Evolutionary conservation across 2,329 filamentous ascomycete species (phyloP), one percentile per base, ranked within the genome.

Genomic region (Stromatinia cepivora): DNA sequence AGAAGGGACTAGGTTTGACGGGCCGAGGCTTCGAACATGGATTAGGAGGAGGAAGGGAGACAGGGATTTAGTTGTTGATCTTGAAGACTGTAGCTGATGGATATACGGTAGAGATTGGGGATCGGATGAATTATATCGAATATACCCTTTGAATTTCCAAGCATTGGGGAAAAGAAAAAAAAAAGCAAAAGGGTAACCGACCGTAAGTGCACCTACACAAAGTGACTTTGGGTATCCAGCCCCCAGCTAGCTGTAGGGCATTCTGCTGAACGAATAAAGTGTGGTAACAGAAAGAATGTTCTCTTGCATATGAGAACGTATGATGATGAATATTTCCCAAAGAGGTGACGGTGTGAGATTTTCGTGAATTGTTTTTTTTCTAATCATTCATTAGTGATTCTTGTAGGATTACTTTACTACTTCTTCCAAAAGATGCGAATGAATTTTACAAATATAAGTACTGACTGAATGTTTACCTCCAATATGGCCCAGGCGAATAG

Each of bases 231-330:
- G 28, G 42, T 31, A 36, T 31, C 42, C 42, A 62, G 28, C 58
- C 42, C 59, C 58, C 42, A 48, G 42, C 59, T 22, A 20, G 28
- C 59, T 15, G 59, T 62, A 62, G 59, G 59, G 59, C 59, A 62
- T 62, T 50, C 59, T 62, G 58, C 59, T 63, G 61, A 52, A 52
- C 46, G 61, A 52, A 52, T 11, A 25, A 39, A 8, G 45, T 52
- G 61, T 63, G 61, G 31, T 63, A 46, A 39, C n/a, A 52, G 46
- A 63, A 63, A 63, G 61, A 63, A 63, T 63, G 61, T 63, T 63
- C 61, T 63, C 13, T 63, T 63, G 61, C 61, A 63, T 50, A 63
- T 62, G 31, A 15, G 56, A 59, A 59, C 56, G 56, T 63, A 52
- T 52, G 61, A 39, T 63, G 59, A 63, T 63, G 31, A 63, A 50